Conservation (phyloP, 2,329 filamentous ascomycete genomes). For the Penicillium sp. region DNA sequence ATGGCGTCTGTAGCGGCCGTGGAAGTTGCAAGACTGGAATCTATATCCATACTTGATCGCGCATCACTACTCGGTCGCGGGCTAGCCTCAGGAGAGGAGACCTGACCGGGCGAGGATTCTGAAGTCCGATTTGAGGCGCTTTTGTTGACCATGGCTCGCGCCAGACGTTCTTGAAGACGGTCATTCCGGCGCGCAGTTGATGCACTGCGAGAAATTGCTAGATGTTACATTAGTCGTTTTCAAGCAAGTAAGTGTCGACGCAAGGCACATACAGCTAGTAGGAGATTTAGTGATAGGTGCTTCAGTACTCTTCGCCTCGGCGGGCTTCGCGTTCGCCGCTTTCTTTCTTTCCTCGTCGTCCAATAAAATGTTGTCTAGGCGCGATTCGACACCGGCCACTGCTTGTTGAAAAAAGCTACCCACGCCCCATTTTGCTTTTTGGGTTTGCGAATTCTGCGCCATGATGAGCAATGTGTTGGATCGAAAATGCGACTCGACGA, state of each 20-base stretch:
- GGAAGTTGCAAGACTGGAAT: slow-evolving; percentile 24
- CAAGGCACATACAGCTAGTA: slow-evolving; percentile 28
- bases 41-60: slow-evolving; percentile 39
- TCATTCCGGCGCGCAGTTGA: slow-evolving; percentile 71
- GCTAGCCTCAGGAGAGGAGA: slow-evolving; percentile 54
- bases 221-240: slow-evolving; percentile 24
- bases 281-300: slow-evolving; percentile 23
- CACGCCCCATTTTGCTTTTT: slow-evolving; percentile 67
- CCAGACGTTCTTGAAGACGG: slow-evolving; percentile 82
- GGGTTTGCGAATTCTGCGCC: slow-evolving; percentile 36
- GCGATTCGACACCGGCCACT: slow-evolving; percentile 89
- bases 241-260: not conserved
- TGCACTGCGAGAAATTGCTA: slow-evolving; percentile 60
- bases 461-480: slow-evolving; percentile 20
- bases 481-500: slow-evolving; percentile 12
- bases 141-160: slow-evolving; percentile 79
- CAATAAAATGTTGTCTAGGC: slow-evolving; percentile 84
- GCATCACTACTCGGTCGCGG: slow-evolving; percentile 46
- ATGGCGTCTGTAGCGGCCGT: slow-evolving; percentile 23
- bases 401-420: slow-evolving; percentile 76
- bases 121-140: slow-evolving; percentile 51
- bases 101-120: slow-evolving; percentile 49
- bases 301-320: slow-evolving; percentile 34
- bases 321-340: slow-evolving; percentile 26
- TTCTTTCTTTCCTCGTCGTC: slow-evolving; percentile 63